A percentile compares a stretch with the other conserved stretches of the same genome.
Conservation (phyloP, 2,329 filamentous ascomycete species). For the Fusarium fracticaudum region DNA sequence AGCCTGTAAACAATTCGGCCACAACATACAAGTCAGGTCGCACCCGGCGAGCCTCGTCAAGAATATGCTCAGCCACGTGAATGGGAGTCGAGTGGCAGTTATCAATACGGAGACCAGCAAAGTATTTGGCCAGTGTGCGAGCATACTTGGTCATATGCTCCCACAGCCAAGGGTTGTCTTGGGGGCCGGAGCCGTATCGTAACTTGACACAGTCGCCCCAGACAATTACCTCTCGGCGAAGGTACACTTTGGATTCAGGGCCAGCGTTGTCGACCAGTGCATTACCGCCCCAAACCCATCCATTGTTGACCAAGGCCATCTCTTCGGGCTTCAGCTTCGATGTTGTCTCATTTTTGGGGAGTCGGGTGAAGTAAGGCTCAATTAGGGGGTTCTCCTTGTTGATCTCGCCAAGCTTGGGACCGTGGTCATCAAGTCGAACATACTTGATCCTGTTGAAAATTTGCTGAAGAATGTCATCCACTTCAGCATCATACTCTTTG, state of each 20-base stretch:
- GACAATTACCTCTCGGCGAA: constrained; percentile 95
- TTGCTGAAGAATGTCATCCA: constrained; percentile 86
- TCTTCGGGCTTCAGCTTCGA: constrained; percentile 79
- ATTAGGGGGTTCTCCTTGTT: constrained; percentile 81
- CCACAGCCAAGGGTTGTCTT: constrained; percentile 95
- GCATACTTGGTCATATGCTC: constrained; percentile 96
- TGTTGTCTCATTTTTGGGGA: constrained; percentile 82
- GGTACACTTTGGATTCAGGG: constrained; percentile 87
- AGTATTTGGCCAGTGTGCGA: constrained; percentile 91
- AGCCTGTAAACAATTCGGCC: constrained; percentile 94
- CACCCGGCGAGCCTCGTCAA: constrained; percentile 90
- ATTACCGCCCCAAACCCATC: constrained; percentile 98
- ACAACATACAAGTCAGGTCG: constrained; percentile 90
- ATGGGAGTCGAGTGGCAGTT: constrained; percentile 98
- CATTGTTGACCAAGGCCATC: constrained; percentile 90
- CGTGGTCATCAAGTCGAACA: constrained; percentile 89
- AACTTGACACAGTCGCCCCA: constrained; percentile 99
- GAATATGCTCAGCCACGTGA: constrained; percentile 91
- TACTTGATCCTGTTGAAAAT: constrained; percentile 96
- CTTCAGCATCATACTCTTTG: constrained; percentile 88
- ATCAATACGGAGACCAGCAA: constrained; percentile 94
- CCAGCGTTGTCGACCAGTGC: constrained; percentile 94
- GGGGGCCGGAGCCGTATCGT: constrained; percentile 80
- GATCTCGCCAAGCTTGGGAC: constrained; percentile 85
- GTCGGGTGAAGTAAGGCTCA: constrained; percentile 92